Base-by-base conservation (phyloP, 2,329 filamentous ascomycete genomes). In the Botrytis pseudocinerea region DNA sequence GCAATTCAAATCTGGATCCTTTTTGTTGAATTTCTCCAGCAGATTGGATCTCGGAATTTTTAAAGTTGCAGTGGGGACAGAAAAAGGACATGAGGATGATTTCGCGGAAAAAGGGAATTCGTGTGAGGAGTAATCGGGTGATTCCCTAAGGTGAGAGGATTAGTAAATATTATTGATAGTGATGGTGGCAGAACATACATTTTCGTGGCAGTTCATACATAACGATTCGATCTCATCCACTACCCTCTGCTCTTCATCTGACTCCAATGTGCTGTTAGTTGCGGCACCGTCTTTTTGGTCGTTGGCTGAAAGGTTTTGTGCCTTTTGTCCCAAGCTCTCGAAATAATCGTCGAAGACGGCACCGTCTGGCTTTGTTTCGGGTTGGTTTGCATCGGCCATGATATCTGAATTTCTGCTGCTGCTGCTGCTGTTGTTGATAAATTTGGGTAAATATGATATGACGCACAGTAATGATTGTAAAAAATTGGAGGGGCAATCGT, bases 61-160 rank as follows among this genome's bases (percentile, higher is more conserved):
- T 90, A 83, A 95, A 92, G 81, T 90, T 86, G 85, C 96, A 99
- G 83, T 98, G 90, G 9, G 93, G 90, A 86, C 96, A 99, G 77
- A 89, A 89, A 83, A 99, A 99, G 75, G 95, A 98, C 91, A 98
- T 97, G 82, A 99, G 89, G 79, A 99, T 94, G 76, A 99, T 91
- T 83, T 99, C 95, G 84, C 94, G 94, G 86, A 99, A 99, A 87
- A 94, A 98, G 25, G 96, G 96, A 72, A 99, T 98, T 76, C 90
- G 90, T 25, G 97, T 97, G 71, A 99, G 90, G 61, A 99, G 90
- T 35, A 99, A 88, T 74, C 92, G 89, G 22, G 96, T 99, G 1
- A 86, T 89, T 79, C 96, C 96, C 93, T 97, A 68, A 54, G 16
- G 40, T 35, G 22, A 38, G 10, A 66, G 3, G 6, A 54, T 74